Evolutionary conservation across 805 yeast genomes (phyloP).

Genomic region (Metschnikowia borealis): DNA sequence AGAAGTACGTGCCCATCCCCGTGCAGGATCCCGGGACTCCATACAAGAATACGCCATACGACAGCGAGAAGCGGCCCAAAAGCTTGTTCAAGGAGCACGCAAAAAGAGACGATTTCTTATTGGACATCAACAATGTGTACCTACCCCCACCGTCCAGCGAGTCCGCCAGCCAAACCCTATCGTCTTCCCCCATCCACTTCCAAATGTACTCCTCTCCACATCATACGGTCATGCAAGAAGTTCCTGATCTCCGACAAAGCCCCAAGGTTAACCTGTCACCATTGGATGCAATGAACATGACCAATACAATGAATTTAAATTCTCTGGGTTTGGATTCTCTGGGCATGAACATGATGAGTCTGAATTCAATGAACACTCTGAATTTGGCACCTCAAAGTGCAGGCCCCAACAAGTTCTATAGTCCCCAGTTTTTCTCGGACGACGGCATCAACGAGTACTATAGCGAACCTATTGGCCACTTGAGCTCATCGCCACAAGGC

Average conservation of each 20-base stretch:
- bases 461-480: constrained; percentile 17
- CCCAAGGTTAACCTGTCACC: constrained; percentile 4
- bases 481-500: constrained; percentile 17
- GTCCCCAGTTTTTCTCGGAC: constrained; percentile 41
- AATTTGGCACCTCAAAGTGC: constrained; percentile 1
- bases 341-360: background rate
- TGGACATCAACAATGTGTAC: constrained; percentile 19
- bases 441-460: constrained; percentile 10
- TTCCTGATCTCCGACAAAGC: background rate
- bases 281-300: constrained; percentile 7
- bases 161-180: constrained; percentile 29
- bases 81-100: background rate
- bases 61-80: background rate
- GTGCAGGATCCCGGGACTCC: constrained; percentile 30
- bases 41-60: background rate
- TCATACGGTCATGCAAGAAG: background rate
- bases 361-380: too few species aligned
- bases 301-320: background rate
- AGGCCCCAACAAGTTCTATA: constrained; percentile 27
- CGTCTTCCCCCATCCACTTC: constrained; percentile 19
- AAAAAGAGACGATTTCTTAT: background rate
- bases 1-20: constrained; percentile 39
- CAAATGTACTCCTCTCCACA: constrained; percentile 27
- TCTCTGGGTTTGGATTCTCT: background rate
- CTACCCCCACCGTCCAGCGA: constrained; percentile 36